Base-by-base conservation (phyloP, 257 asterid genomes). In the Schizonepeta tenuifolia region DNA sequence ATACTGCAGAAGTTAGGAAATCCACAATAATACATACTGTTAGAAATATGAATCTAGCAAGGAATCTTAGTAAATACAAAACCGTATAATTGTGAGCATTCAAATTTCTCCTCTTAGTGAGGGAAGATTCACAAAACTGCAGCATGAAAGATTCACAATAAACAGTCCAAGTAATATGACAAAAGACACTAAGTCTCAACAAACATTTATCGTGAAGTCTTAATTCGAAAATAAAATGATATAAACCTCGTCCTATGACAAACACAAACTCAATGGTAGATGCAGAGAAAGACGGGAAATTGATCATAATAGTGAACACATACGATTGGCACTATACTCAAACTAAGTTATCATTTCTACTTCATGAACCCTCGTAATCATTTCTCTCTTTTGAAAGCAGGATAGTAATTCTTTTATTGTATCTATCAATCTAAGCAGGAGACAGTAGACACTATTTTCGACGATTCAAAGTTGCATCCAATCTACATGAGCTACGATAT, bases 51-150 rank as follows among this genome's bases (percentile, higher is more conserved):
- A n/a, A n/a, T n/a, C n/a, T n/a, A n/a, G n/a, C n/a, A n/a, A 61
- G 51, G 11, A 64, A 71, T 40, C 64, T 43, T 36, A 63, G 68
- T 57, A 66, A 68, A 28, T 15, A 9, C 10, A 14, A 57, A 58
- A 21, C 31, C n/a, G n/a, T n/a, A n/a, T n/a, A n/a, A n/a, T n/a
- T n/a, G n/a, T n/a, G 26, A 75, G 76, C 43, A 76, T 6, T n/a
- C 1, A 38, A 40, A 22, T 61, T 26, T 26, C 13, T 18, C 26
- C 26, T n/a, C 6, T 15, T 14, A 47, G 40, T 38, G 53, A 69
- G 28, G 22, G 44, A 35, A 47, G 24, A 22, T 24, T 24, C 22
- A 24, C 2, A 47, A 24, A 22, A 18, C 36, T n/a, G n/a, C n/a
- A 64, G 12, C 40, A 6, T 7, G 21, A 21, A 9, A 64, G 20